phyloP scores from a whole-genome alignment of 768 basidiomycete genomes.

The Coprinopsis strossmayeri region DNA sequence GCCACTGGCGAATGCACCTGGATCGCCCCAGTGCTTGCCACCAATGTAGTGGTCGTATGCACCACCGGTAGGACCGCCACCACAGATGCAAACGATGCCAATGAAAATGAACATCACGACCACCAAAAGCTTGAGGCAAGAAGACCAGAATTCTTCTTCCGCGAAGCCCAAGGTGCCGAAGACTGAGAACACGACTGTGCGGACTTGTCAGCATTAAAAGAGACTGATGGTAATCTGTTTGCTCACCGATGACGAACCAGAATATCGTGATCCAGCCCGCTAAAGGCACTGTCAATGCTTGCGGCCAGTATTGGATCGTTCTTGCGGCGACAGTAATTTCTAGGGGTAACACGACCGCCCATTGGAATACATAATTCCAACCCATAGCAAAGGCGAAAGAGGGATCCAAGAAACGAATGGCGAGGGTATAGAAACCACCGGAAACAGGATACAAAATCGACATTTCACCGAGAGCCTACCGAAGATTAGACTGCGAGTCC shows the following conservation, averaged over 20 bases:
- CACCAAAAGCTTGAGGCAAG: constrained; percentile 39
- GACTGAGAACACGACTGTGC: constrained; percentile 28
- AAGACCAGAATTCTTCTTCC: constrained; percentile 47
- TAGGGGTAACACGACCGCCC: constrained; percentile 37
- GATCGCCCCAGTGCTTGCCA: constrained; percentile 29
- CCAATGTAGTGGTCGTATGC: constrained; percentile 31
- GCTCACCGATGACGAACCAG: constrained; percentile 32
- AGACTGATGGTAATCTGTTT: not conserved
- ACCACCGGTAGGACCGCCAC: constrained; percentile 33
- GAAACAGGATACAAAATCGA: constrained; percentile 42
- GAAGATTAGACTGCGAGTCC: not conserved
- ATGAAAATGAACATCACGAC: constrained; percentile 42
- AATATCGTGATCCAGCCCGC: constrained; percentile 42
- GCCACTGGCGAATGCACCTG: constrained; percentile 37
- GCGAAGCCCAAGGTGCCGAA: constrained; percentile 43
- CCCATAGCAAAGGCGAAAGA: constrained; percentile 45
- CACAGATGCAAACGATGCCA: constrained; percentile 35
- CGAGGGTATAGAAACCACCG: constrained; percentile 42
- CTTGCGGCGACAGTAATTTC: constrained; percentile 40
- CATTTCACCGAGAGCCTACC: constrained; percentile 43
- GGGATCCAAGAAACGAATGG: constrained; percentile 40
- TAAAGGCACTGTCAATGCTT: constrained; percentile 23
- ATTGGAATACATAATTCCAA: constrained; percentile 44
- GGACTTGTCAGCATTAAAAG: not conserved
- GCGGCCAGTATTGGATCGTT: constrained; percentile 39